Conservation (phyloP, 176 grass and related monocot genomes). For the Pontederia crassipes region DNA sequence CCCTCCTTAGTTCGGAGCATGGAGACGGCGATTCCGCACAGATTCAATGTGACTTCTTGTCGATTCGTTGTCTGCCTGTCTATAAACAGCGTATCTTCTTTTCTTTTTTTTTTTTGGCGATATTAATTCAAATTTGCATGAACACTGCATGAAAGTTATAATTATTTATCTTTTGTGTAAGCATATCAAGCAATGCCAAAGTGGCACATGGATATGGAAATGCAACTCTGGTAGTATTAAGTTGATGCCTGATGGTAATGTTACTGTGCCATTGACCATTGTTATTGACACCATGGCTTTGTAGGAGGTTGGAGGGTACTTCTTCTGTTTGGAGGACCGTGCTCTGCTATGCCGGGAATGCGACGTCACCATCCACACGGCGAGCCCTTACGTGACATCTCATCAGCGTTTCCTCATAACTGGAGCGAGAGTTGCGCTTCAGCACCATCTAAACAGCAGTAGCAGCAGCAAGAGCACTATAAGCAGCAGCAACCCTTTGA, state of each 20-base stretch:
- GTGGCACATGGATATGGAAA: not conserved
- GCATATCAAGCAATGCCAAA: no score
- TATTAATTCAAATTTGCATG: no score
- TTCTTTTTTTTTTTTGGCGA: no score
- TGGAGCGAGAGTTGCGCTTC: constrained; percentile 54
- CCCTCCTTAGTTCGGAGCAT: no score
- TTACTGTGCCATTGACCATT: not conserved
- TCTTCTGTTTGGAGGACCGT: constrained; percentile 95
- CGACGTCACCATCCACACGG: constrained; percentile 65
- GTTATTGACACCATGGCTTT: not conserved
- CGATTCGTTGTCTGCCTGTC: no score
- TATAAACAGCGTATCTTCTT: no score
- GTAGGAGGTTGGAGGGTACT: constrained; percentile 71
- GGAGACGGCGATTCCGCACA: no score
- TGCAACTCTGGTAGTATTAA: no score
- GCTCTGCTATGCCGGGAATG: constrained; percentile 70
- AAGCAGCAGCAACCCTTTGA: constrained; percentile 1
- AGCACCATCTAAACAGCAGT: constrained; percentile 25
- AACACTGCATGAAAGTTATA: no score
- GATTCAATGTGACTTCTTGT: no score
- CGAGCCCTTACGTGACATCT: constrained; percentile 55
- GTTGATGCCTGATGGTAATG: not conserved
- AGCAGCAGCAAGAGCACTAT: constrained; percentile 14
- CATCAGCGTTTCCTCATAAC: constrained; percentile 82
- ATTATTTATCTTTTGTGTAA: no score